phyloP scores from a whole-genome alignment of 179 eudicot species.

The Corrigiola litoralis region DNA sequence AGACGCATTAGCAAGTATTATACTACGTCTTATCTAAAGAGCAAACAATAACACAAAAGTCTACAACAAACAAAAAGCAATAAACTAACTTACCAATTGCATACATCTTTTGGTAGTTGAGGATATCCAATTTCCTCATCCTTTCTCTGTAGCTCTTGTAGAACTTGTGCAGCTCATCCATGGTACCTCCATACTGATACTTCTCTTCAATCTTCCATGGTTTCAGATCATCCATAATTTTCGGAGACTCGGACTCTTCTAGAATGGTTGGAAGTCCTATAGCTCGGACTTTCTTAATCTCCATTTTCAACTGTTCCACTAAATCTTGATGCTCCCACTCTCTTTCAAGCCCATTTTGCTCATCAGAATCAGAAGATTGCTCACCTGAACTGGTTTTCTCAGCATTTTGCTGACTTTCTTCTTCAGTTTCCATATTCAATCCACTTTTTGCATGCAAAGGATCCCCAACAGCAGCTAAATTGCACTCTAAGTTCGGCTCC shows the following conservation, averaged over 20 bases:
- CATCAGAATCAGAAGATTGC: conserved; percentile 41
- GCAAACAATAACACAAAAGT: background rate
- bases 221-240: conserved; percentile 72
- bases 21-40: background rate
- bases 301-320: conserved; percentile 87
- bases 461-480: background rate
- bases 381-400: conserved; percentile 32
- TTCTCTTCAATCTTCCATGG: conserved; percentile 92
- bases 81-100: conserved; percentile 59
- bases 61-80: background rate
- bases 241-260: conserved; percentile 81
- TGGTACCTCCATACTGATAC: conserved; percentile 42
- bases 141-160: conserved; percentile 85
- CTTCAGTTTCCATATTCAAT: background rate
- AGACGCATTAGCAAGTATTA: conserved; percentile 4
- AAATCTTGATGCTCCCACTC: conserved; percentile 95
- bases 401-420: conserved; percentile 6
- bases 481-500: background rate
- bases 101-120: conserved; percentile 98
- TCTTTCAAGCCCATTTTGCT: conserved; percentile 51
- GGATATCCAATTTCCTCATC: conserved; percentile 90
- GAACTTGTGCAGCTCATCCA: conserved; percentile 75
- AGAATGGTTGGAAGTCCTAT: conserved; percentile 86
- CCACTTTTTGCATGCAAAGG: background rate
- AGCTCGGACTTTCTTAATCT: conserved; percentile 77